phyloP scores from a whole-genome alignment of 2,329 filamentous ascomycete genomes.

The Alternaria brassicicola region DNA sequence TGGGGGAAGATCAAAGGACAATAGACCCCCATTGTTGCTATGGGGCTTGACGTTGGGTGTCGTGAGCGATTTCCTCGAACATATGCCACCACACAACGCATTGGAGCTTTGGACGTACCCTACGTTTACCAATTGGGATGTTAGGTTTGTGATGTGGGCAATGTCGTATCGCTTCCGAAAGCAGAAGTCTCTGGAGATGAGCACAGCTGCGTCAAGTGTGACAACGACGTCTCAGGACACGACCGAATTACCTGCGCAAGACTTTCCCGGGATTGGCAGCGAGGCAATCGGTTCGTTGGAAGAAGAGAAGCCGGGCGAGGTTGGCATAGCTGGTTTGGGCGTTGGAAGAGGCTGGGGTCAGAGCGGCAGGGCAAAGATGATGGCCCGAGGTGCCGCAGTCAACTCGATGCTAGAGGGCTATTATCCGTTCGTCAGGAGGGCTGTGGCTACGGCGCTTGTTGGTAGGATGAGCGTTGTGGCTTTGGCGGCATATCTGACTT shows the following conservation, averaged over 20 bases:
- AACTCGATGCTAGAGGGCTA: conserved; percentile 60
- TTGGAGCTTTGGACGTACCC: conserved; percentile 70
- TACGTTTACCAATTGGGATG: conserved; percentile 68
- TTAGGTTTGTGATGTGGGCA: conserved; percentile 64
- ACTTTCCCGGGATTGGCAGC: conserved; percentile 29
- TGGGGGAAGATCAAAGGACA: conserved; percentile 40
- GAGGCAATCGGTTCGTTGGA: conserved; percentile 31
- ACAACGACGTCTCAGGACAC: conserved; percentile 11
- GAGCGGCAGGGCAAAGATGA: conserved; percentile 45
- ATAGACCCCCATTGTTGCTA: conserved; percentile 61
- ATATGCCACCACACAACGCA: conserved; percentile 67
- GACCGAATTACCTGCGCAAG: conserved; percentile 31
- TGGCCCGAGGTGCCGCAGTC: conserved; percentile 50
- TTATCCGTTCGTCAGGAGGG: conserved; percentile 57
- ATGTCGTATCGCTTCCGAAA: conserved; percentile 62
- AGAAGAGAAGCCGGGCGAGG: conserved; percentile 49
- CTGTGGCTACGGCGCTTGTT: conserved; percentile 53
- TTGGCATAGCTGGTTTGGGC: conserved; percentile 54
- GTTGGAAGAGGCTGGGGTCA: conserved; percentile 50
- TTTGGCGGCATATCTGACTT: conserved; percentile 28
- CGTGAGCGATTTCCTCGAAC: conserved; percentile 70
- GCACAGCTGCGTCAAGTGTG: conserved; percentile 14
- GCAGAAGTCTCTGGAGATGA: conserved; percentile 43
- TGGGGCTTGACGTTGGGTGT: conserved; percentile 74
- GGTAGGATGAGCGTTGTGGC: conserved; percentile 42